A percentile compares a stretch with the other conserved stretches of the same genome.
Conservation (phyloP, 2,329 filamentous ascomycete species). For the Sporothrix mexicana region DNA sequence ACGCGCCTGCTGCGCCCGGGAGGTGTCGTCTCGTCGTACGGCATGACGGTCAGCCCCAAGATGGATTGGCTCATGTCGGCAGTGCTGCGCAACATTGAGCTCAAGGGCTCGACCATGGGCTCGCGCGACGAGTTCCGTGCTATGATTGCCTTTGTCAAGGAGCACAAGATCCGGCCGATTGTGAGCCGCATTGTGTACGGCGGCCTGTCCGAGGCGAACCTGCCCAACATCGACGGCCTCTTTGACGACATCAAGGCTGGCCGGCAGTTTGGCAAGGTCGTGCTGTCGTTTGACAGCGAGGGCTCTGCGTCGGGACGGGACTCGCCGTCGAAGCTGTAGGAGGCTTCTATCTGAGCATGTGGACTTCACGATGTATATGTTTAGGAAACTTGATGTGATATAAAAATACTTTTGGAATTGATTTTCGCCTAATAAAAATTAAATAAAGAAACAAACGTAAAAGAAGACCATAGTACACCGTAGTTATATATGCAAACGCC, state of each 20-base stretch:
- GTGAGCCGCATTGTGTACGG: constrained; percentile 74
- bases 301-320: constrained; percentile 16
- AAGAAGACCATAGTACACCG: constrained; percentile 20
- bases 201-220: constrained; percentile 64
- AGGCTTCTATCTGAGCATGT: background rate
- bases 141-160: constrained; percentile 76
- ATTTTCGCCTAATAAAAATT: background rate
- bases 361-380: background rate
- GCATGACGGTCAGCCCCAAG: constrained; percentile 86
- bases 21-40: constrained; percentile 84
- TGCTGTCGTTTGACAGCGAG: constrained; percentile 67
- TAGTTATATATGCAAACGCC: constrained; percentile 1
- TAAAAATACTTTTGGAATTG: constrained; percentile 6
- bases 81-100: constrained; percentile 84
- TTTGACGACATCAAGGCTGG: constrained; percentile 89
- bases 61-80: constrained; percentile 87
- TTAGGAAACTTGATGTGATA: background rate
- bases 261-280: constrained; percentile 89
- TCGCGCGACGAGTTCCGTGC: constrained; percentile 87
- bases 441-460: background rate
- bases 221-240: constrained; percentile 78
- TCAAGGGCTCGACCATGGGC: constrained; percentile 89
- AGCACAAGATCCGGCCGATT: constrained; percentile 75
- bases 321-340: constrained; percentile 51
- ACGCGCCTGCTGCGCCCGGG: constrained; percentile 75